Base-by-base conservation (phyloP, 2,329 filamentous ascomycete genomes). In the Colletotrichum tanaceti region DNA sequence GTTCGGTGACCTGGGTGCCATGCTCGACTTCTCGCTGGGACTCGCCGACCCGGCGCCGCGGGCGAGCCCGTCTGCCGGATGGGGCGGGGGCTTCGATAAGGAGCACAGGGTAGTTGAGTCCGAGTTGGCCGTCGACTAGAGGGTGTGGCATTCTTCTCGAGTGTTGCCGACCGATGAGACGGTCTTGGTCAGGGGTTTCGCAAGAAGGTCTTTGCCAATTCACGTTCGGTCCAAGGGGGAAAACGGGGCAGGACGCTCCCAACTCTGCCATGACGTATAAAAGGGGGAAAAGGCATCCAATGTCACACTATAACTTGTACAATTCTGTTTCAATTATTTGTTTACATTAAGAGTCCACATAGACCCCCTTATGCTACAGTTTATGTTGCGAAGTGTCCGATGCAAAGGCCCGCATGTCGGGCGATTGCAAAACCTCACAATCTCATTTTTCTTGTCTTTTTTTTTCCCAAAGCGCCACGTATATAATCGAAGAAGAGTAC, bases 1-100 rank as follows among this genome's bases (percentile, higher is more conserved):
- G 65, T 84, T 85, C 71, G 85, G 84, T 4, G 82, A 84, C 24
- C 75, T 85, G 18, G 84, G 85, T 0, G 78, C 80, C 0, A 81
- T 87, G 75, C 71, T 87, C 38, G 73, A 77, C 32, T 65, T 73
- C 28, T 73, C 70, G 47, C 59, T 71, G 28, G 70, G 70, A 10
- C 41, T 69, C 11, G 53, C 58, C 43, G 68, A 66, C 6, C 50
- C 66, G 11, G 47, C n/a, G 13, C 53, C 61, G 28, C 22, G 22
- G 49, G 52, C 52, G 20, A 66, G 69, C 11, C 57, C 66, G 32
- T 28, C 43, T 18, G 57, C 66, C 2, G 59, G 63, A 16, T 59
- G 65, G 55, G 60, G 54, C n/a, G 52, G 35, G n/a, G 46, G 50
- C n/a, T 24, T 65, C 9, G 63, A 24, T 5, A 20, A 55, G 53